A percentile compares a stretch with the other conserved stretches of the same genome.
Evolutionary conservation across 1,284 basidiomycete species (phyloP).

Genomic region (Cryptococcus jaspeensis): DNA sequence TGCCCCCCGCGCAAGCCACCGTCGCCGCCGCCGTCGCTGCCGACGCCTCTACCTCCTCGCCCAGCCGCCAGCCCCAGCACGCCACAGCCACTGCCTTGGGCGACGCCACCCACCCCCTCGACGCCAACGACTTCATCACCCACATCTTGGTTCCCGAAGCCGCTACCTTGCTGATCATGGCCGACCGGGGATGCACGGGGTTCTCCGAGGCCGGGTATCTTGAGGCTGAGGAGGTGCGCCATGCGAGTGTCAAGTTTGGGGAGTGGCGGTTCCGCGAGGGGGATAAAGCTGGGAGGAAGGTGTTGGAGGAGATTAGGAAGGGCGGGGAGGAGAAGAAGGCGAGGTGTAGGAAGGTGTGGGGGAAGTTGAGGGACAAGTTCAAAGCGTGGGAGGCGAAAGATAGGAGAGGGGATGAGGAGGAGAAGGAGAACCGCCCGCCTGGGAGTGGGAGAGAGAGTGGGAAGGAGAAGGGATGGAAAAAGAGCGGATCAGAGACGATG

Average conservation of each 20-base stretch:
- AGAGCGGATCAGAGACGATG: no score
- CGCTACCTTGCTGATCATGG: conserved; percentile 39
- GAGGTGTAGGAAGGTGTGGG: conserved; percentile 7
- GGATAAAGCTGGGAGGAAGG: conserved; percentile 1
- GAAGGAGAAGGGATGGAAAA: no score
- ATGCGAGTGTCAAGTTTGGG: conserved; percentile 35
- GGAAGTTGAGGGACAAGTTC: not conserved
- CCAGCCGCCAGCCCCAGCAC: not conserved
- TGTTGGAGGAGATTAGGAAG: conserved; percentile 4
- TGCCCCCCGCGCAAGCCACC: not conserved
- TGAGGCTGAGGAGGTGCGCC: conserved; percentile 19
- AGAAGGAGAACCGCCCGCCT: conserved; percentile 1
- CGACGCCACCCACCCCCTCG: conserved; percentile 23
- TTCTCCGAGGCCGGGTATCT: conserved; percentile 1
- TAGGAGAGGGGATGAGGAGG: not conserved
- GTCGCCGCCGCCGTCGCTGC: not conserved
- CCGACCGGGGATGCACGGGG: conserved; percentile 24
- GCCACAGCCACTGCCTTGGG: no score
- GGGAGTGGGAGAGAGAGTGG: no score
- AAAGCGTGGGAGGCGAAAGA: not conserved
- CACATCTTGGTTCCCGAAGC: conserved; percentile 46
- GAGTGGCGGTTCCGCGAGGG: conserved; percentile 19
- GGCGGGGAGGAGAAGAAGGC: conserved; percentile 2
- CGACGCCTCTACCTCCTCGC: conserved; percentile 3
- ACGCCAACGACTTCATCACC: conserved; percentile 33